A percentile compares a stretch with the other conserved stretches of the same genome.
phyloP scores from a whole-genome alignment of 2,329 filamentous ascomycete genomes.

The Beauveria varroae region DNA sequence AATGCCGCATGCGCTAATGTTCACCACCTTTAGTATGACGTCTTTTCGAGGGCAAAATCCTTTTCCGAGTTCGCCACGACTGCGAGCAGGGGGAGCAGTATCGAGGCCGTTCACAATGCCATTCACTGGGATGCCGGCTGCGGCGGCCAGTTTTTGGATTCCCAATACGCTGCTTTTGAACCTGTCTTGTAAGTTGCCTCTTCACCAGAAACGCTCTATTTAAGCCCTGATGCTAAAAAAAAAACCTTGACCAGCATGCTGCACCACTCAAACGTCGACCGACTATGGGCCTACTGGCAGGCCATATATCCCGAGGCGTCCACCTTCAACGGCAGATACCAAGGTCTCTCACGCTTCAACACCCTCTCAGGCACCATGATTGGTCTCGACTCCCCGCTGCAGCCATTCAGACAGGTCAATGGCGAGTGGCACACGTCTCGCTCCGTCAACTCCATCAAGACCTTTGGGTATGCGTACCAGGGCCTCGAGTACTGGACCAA shows the following conservation, averaged over 20 bases:
- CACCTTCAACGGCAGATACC: constrained; percentile 29
- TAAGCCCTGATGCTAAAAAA: not conserved
- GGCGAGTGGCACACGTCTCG: constrained; percentile 35
- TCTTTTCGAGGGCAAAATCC: constrained; percentile 28
- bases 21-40: constrained; percentile 28
- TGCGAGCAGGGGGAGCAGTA: constrained; percentile 28
- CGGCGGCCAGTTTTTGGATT: constrained; percentile 32
- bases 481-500: constrained; percentile 31
- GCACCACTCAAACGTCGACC: constrained; percentile 53
- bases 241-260: constrained; percentile 26
- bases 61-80: constrained; percentile 30
- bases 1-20: not conserved
- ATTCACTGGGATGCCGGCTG: constrained; percentile 34
- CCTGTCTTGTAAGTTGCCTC: constrained; percentile 33
- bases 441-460: constrained; percentile 24
- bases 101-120: constrained; percentile 36
- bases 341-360: constrained; percentile 30
- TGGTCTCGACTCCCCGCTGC: constrained; percentile 36
- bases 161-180: constrained; percentile 35
- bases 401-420: constrained; percentile 39
- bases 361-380: constrained; percentile 32
- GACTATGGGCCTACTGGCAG: constrained; percentile 52
- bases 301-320: constrained; percentile 30
- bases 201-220: too few relatives aligned
- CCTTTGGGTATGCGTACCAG: constrained; percentile 32